Conservation (phyloP, 2,329 filamentous ascomycete species). For the Scytalidium sp. region DNA sequence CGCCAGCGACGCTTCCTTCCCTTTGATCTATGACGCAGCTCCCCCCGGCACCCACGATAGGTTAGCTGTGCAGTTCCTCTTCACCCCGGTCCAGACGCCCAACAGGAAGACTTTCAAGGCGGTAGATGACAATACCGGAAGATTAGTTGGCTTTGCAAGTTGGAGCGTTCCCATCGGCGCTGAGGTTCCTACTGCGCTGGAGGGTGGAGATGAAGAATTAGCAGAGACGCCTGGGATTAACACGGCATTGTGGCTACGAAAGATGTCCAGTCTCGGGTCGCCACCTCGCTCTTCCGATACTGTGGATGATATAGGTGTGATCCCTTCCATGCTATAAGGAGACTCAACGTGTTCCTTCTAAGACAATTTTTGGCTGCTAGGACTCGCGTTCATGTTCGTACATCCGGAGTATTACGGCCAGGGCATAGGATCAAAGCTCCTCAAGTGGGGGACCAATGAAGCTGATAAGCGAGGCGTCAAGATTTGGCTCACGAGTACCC, state of each 20-base stretch:
- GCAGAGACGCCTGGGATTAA: slow-evolving; percentile 10
- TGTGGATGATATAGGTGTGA: slow-evolving; percentile 16
- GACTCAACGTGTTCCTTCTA: too few species aligned
- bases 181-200: not conserved
- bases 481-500: slow-evolving; percentile 17
- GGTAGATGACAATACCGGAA: slow-evolving; percentile 1
- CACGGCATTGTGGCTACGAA: slow-evolving; percentile 14
- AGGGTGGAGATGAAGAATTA: slow-evolving; percentile 2
- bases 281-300: slow-evolving; percentile 3
- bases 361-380: slow-evolving; percentile 5
- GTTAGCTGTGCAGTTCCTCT: slow-evolving; percentile 7
- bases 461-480: slow-evolving; percentile 9
- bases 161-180: slow-evolving; percentile 13
- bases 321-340: not conserved
- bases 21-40: slow-evolving; percentile 13
- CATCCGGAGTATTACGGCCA: slow-evolving; percentile 13
- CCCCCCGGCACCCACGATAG: slow-evolving; percentile 10
- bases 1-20: slow-evolving; percentile 10
- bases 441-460: slow-evolving; percentile 10
- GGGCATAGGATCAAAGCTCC: slow-evolving; percentile 14
- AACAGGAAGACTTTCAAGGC: slow-evolving; percentile 11
- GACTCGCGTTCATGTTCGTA: slow-evolving; percentile 15
- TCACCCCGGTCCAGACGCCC: slow-evolving; percentile 12
- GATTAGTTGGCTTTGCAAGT: slow-evolving; percentile 12
- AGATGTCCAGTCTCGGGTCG: slow-evolving; percentile 10